Evolutionary conservation across 2,329 filamentous ascomycete species (phyloP).

Genomic region (Grosmannia huntii): DNA sequence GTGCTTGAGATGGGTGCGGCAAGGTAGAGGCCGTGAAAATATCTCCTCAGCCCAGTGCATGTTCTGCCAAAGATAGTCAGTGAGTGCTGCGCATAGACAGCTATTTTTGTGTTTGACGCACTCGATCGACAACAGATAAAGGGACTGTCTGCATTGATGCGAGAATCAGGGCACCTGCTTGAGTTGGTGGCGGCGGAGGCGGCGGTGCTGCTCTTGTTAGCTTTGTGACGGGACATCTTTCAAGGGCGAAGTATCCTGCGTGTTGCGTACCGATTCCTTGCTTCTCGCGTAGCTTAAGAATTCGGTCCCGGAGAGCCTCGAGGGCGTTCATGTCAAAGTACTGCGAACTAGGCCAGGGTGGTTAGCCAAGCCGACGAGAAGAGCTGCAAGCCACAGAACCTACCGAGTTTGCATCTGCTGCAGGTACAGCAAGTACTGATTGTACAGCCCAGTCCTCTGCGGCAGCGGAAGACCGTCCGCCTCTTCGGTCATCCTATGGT

Average conservation of each 20-base stretch:
- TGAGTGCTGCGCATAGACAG: conserved; percentile 6
- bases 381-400: not conserved
- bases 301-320: conserved; percentile 33
- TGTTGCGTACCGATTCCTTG: conserved; percentile 27
- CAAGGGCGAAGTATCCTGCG: not conserved
- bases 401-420: conserved; percentile 39
- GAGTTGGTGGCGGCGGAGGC: conserved; percentile 23
- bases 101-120: not conserved
- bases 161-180: conserved; percentile 21
- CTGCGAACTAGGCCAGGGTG: conserved; percentile 24
- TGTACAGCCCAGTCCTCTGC: conserved; percentile 42
- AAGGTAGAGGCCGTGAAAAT: conserved; percentile 40
- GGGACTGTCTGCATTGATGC: conserved; percentile 18
- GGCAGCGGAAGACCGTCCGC: conserved; percentile 36
- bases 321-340: conserved; percentile 43
- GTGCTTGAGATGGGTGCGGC: conserved; percentile 35
- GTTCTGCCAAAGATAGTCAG: not conserved
- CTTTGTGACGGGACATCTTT: conserved; percentile 8
- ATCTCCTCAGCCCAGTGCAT: conserved; percentile 49
- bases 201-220: not conserved
- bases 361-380: not conserved
- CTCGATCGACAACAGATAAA: conserved; percentile 13
- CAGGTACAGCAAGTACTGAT: conserved; percentile 37
- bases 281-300: conserved; percentile 39
- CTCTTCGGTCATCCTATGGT: conserved; percentile 40